Conservation (phyloP, 768 basidiomycete species). For the Boletus reticulatus region DNA sequence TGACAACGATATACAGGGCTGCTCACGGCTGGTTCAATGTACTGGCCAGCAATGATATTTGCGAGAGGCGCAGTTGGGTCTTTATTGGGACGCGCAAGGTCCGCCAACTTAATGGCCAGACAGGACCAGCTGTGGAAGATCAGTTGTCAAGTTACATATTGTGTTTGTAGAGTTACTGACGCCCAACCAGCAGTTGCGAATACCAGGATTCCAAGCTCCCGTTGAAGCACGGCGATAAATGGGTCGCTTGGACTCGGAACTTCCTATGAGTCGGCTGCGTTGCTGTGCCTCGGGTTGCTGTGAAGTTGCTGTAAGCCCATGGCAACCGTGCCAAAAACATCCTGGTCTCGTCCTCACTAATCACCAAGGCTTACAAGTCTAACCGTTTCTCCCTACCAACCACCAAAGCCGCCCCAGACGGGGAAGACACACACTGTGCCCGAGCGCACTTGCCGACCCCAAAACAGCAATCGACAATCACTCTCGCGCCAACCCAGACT, state of each 20-base stretch:
- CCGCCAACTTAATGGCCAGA: conserved; percentile 61
- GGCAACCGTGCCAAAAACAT: no score
- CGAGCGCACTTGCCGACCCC: not conserved
- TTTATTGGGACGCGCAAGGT: conserved; percentile 48
- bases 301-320: no score
- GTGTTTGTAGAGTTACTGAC: conserved; percentile 38
- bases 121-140: conserved; percentile 55
- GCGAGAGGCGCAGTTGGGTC: conserved; percentile 37
- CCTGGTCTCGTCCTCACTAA: no score
- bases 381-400: not conserved
- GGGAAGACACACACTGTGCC: not conserved
- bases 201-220: conserved; percentile 53
- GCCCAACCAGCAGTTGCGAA: conserved; percentile 56
- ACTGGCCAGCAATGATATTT: conserved; percentile 49
- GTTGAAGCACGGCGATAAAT: conserved; percentile 65
- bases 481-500: not conserved
- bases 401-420: not conserved
- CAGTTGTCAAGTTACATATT: not conserved
- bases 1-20: not conserved
- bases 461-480: not conserved
- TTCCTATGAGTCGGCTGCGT: no score
- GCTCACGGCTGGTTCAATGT: conserved; percentile 49
- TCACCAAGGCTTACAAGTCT: no score
- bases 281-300: no score
- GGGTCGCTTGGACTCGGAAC: conserved; percentile 65